Conservation (phyloP, 2,329 filamentous ascomycete genomes). For the Fusarium hainanense region DNA sequence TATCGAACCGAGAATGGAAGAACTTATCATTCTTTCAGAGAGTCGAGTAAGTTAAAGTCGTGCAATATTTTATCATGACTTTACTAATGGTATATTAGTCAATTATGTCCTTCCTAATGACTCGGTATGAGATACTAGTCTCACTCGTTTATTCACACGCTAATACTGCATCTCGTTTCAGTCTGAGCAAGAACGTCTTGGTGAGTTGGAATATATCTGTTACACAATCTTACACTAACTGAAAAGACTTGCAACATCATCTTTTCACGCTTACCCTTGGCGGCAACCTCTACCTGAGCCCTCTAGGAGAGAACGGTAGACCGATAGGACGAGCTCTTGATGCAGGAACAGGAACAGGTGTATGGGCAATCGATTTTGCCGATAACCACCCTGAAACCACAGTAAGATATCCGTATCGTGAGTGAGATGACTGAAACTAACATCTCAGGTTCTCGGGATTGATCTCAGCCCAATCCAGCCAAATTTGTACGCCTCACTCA, state of each 20-base stretch:
- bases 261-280: constrained; percentile 50
- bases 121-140: constrained; percentile 30
- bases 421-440: background rate
- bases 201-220: constrained; percentile 2
- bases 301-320: constrained; percentile 34
- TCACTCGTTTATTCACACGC: background rate
- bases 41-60: constrained; percentile 41
- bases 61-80: background rate
- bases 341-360: constrained; percentile 61
- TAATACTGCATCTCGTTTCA: constrained; percentile 26
- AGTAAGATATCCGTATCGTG: constrained; percentile 6
- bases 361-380: constrained; percentile 59
- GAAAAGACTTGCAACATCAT: constrained; percentile 52
- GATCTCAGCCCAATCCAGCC: constrained; percentile 59
- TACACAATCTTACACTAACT: background rate
- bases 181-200: constrained; percentile 49
- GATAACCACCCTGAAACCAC: constrained; percentile 48
- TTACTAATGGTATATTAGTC: constrained; percentile 8
- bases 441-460: constrained; percentile 51
- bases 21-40: constrained; percentile 52
- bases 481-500: constrained; percentile 42
- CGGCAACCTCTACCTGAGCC: constrained; percentile 46
- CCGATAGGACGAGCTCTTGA: constrained; percentile 53
- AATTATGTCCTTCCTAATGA: constrained; percentile 50
- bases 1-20: constrained; percentile 54